A percentile compares a stretch with the other conserved stretches of the same genome.
phyloP scores from a whole-genome alignment of 1,284 basidiomycete species.

The Boletus sp. region DNA sequence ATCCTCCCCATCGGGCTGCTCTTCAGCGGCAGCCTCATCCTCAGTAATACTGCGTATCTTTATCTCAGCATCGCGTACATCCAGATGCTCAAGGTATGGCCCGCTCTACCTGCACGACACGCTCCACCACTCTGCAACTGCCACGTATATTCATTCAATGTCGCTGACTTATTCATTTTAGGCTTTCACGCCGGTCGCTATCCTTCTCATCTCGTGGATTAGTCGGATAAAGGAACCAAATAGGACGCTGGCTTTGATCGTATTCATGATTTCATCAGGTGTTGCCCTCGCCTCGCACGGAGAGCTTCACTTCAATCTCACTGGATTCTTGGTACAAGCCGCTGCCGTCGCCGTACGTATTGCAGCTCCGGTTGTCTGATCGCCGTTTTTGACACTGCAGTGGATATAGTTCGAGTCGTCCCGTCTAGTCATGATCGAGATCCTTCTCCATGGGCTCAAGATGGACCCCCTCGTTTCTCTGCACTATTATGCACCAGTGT shows the following conservation, averaged over 20 bases:
- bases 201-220: constrained; percentile 90
- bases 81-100: constrained; percentile 90
- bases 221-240: constrained; percentile 89
- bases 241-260: constrained; percentile 75
- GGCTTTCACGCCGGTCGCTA: constrained; percentile 96
- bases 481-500: constrained; percentile 96
- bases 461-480: constrained; percentile 96
- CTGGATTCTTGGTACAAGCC: constrained; percentile 84
- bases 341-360: constrained; percentile 70
- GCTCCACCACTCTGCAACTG: not conserved
- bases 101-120: not conserved
- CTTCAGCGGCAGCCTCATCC: constrained; percentile 88
- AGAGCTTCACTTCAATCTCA: constrained; percentile 79
- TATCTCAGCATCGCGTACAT: constrained; percentile 91
- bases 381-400: constrained; percentile 6
- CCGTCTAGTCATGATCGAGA: constrained; percentile 94
- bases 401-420: constrained; percentile 73
- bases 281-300: constrained; percentile 88
- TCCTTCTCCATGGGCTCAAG: constrained; percentile 92
- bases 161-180: constrained; percentile 31
- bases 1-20: constrained; percentile 93
- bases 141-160: not conserved
- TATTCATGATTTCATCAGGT: constrained; percentile 88
- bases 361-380: not conserved
- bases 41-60: constrained; percentile 93